phyloP scores from a whole-genome alignment of 257 asterid species.

The Ilex asprella region DNA sequence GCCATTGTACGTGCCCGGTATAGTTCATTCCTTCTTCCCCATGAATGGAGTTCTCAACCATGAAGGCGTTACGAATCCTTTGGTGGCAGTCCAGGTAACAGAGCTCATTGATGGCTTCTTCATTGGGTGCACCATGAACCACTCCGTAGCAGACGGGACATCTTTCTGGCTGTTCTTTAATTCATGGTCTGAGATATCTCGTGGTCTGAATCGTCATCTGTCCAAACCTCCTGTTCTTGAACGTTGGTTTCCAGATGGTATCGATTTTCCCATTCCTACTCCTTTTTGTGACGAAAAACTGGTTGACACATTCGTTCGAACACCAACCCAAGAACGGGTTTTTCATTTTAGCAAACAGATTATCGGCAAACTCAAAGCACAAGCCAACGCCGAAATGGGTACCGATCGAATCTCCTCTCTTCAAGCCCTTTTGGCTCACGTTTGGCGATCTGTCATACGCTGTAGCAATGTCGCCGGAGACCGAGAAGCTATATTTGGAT shows the following conservation, averaged over 20 bases:
- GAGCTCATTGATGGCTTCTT: slow-evolving; percentile 39
- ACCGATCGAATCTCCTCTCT: slow-evolving; percentile 28
- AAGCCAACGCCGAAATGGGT: slow-evolving; percentile 26
- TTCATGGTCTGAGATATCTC: slow-evolving; percentile 42
- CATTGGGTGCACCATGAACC: slow-evolving; percentile 35
- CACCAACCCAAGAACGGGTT: slow-evolving; percentile 26
- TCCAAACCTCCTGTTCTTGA: slow-evolving; percentile 21
- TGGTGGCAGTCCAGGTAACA: slow-evolving; percentile 34
- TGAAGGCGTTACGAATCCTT: slow-evolving; percentile 33
- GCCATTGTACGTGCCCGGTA: slow-evolving; percentile 15
- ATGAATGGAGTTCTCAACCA: slow-evolving; percentile 25
- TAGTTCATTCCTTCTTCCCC: slow-evolving; percentile 26
- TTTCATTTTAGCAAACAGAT: slow-evolving; percentile 33
- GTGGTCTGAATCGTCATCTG: slow-evolving; percentile 5
- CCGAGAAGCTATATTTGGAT: background rate
- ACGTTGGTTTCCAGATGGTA: slow-evolving; percentile 20
- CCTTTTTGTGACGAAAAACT: slow-evolving; percentile 4
- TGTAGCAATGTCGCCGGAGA: background rate
- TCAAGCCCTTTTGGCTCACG: slow-evolving; percentile 36
- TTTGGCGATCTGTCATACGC: slow-evolving; percentile 27
- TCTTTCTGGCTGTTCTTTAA: slow-evolving; percentile 49
- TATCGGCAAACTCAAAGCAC: slow-evolving; percentile 26
- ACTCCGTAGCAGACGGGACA: slow-evolving; percentile 30
- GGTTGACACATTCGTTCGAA: background rate
- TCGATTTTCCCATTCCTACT: slow-evolving; percentile 9